phyloP scores from a whole-genome alignment of 148 eudicot species.

The Cornus kousa region DNA sequence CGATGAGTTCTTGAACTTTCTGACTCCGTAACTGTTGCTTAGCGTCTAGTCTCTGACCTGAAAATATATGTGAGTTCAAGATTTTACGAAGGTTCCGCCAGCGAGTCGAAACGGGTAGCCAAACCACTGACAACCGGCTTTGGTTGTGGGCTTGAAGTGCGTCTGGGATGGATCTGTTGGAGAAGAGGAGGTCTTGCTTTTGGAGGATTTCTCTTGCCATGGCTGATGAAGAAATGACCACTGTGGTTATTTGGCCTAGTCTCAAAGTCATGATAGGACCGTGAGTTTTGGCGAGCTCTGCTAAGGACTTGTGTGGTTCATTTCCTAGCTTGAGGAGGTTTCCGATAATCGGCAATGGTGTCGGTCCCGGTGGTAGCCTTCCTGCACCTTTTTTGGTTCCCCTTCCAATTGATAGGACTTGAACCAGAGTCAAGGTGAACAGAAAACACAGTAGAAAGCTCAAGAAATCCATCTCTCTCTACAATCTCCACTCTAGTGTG shows the following conservation, averaged over 20 bases:
- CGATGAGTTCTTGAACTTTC: constrained; percentile 16
- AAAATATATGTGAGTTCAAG: too few relatives aligned
- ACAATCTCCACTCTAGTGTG: too few relatives aligned
- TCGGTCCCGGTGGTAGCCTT: constrained; percentile 20
- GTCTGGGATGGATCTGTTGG: neutral
- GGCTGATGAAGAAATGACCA: constrained; percentile 17
- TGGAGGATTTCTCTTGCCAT: constrained; percentile 15
- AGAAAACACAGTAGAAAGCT: neutral
- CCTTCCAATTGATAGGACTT: neutral
- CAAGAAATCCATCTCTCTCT: neutral
- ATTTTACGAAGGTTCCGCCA: too few relatives aligned
- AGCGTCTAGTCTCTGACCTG: constrained; percentile 2
- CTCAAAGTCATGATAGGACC: constrained; percentile 10
- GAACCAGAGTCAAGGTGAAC: neutral
- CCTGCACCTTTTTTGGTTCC: neutral
- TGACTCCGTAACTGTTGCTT: constrained; percentile 4
- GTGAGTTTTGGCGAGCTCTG: constrained; percentile 9
- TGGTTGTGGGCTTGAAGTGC: neutral
- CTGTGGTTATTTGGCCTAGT: constrained; percentile 13
- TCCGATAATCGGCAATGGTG: constrained; percentile 11
- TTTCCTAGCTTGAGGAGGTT: constrained; percentile 13
- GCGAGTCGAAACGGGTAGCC: neutral
- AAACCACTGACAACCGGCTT: neutral
- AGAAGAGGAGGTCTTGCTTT: constrained; percentile 15
- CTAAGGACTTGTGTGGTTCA: constrained; percentile 15